Base-by-base conservation (phyloP, 768 basidiomycete genomes). In the Pleurotus djamor region DNA sequence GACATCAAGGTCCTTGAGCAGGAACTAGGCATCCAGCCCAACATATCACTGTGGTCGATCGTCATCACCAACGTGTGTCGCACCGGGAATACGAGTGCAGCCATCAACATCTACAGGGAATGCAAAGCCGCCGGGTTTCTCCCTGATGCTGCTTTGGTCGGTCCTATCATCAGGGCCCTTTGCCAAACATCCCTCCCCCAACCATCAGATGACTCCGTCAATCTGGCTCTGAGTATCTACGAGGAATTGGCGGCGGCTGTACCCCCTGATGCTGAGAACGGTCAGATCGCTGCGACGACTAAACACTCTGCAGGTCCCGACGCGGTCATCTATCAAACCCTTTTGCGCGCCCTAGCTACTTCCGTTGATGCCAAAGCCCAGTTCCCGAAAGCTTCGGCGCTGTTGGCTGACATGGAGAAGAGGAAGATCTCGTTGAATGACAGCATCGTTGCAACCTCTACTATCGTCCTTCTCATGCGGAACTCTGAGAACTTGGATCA, bases 391-490 rank as follows among this genome's bases (percentile, higher is more conserved):
- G 79, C 82, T 0, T 63, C 80, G 37, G 69, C 75, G 7, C 75
- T 95, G 28, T 64, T 92, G 14, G 76, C 82, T 41, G 90, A 93
- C 63, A 90, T 95, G 85, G 76, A 83, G 45, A 57, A 65, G 3
- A 80, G 83, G 36, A 68, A 74, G 4, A 67, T 92, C 21, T 66
- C 77, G 0, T 66, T 76, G 64, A 71, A 80, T 58, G 73, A 79
- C 58, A 78, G 77, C 37, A 65, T 78, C 63, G 76, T 69, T 12
- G 71, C 81, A 10, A 76, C 83, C 4, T 81, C 84, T 2, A 71
- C 84, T 38, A 79, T 88, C 47, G 79, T 89, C 52, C 71, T 90
- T 48, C 80, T 85, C 49, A 93, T 96, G 86, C 82, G 83, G 28
- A 73, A 76, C n/a, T 74, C 85, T 1, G 66, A 79, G 1, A 79